A percentile compares a stretch with the other conserved stretches of the same genome.
These are phyloP conservation scores for Panaeolus papilionaceus DNA, from an alignment of 768 basidiomycete genomes.

Conservation along the genomic window DNA sequence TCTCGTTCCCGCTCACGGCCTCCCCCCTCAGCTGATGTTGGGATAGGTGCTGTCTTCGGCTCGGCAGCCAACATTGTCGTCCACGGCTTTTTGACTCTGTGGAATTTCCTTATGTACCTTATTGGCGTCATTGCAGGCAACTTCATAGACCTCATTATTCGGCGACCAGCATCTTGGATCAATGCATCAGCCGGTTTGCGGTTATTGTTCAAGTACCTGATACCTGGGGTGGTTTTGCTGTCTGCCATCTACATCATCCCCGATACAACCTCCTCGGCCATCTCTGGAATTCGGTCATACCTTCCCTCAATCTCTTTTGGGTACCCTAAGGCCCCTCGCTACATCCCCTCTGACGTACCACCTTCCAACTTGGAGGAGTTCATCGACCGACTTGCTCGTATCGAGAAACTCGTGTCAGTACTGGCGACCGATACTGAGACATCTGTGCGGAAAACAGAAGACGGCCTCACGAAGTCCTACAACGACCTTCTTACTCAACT, in stretches of 20 bases:
- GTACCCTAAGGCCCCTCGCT: constrained; percentile 38
- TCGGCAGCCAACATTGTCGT: constrained; percentile 36
- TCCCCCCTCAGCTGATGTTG: constrained; percentile 33
- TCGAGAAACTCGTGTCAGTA: constrained; percentile 68
- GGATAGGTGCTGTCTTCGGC: constrained; percentile 52
- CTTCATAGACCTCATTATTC: constrained; percentile 51
- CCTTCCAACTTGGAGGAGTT: constrained; percentile 73
- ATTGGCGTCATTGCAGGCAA: constrained; percentile 56
- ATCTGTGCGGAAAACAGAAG: constrained; percentile 56
- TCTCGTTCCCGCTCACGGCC: constrained; percentile 35
- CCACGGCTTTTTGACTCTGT: constrained; percentile 34
- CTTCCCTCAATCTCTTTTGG: constrained; percentile 36
- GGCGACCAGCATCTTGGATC: constrained; percentile 52
- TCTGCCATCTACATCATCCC: constrained; percentile 52
- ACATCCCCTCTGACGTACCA: constrained; percentile 61
- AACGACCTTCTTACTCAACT: constrained; percentile 61
- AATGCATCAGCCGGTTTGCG: constrained; percentile 38
- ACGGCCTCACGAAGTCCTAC: constrained; percentile 50
- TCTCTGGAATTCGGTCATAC: constrained; percentile 34
- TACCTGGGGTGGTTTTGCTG: constrained; percentile 50
- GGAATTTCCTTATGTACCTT: constrained; percentile 46
- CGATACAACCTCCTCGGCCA: constrained; percentile 32
- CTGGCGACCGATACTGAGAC: constrained; percentile 63
- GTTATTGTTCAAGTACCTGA: constrained; percentile 45
- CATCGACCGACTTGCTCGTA: constrained; percentile 60